A percentile compares a stretch with the other conserved stretches of the same genome.
phyloP scores from a whole-genome alignment of 495 filamentous ascomycete genomes.

The Cenococcum geophilum region DNA sequence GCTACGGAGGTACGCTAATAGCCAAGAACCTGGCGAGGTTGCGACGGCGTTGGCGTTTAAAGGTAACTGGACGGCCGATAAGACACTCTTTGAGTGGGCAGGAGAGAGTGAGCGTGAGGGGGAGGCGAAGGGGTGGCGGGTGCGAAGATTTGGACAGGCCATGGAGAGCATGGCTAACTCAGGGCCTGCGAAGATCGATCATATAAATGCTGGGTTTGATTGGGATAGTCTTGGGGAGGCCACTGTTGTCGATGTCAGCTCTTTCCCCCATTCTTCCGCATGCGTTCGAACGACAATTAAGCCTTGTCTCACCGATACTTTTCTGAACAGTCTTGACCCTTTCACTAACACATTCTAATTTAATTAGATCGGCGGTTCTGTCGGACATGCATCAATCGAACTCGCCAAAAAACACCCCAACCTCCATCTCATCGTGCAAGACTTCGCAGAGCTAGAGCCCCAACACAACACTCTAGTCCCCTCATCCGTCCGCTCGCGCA shows the following conservation, averaged over 20 bases:
- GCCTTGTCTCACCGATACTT: neutral
- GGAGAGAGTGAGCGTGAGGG: slow-evolving; percentile 10
- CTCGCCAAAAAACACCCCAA: slow-evolving; percentile 34
- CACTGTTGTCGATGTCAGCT: slow-evolving; percentile 33
- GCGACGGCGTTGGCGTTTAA: slow-evolving; percentile 4
- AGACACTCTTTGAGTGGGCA: slow-evolving; percentile 2
- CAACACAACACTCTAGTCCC: slow-evolving; percentile 11
- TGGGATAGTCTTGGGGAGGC: slow-evolving; percentile 24
- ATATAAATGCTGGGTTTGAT: slow-evolving; percentile 13
- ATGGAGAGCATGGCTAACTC: slow-evolving; percentile 18
- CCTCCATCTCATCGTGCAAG: slow-evolving; percentile 40
- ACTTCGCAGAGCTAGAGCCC: slow-evolving; percentile 30
- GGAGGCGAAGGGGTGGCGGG: slow-evolving; percentile 22
- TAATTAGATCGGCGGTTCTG: slow-evolving; percentile 29
- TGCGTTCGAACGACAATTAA: neutral
- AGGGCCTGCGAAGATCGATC: slow-evolving; percentile 11
- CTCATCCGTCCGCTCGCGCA: neutral
- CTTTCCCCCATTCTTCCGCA: neutral
- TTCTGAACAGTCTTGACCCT: neutral
- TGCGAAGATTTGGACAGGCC: slow-evolving; percentile 8
- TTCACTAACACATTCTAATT: slow-evolving; percentile 5
- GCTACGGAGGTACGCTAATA: neutral
- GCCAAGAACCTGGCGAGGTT: slow-evolving; percentile 14
- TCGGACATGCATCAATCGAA: slow-evolving; percentile 37
- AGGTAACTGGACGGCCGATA: neutral